Conservation (phyloP, 495 filamentous ascomycete genomes). For the Neurospora sp. region DNA sequence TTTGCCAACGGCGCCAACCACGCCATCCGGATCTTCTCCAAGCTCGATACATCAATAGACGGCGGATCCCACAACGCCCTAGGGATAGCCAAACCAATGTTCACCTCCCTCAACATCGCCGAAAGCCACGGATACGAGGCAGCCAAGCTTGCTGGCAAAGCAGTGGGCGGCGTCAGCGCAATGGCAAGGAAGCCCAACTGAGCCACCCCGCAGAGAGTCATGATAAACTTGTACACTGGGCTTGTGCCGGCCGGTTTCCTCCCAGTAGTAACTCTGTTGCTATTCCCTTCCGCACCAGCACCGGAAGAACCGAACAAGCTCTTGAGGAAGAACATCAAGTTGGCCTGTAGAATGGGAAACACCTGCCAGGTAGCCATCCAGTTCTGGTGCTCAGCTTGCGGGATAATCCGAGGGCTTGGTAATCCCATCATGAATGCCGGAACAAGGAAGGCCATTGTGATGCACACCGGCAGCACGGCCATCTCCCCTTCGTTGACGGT, state of each 20-base stretch:
- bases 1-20: slow-evolving; percentile 40
- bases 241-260: slow-evolving; percentile 31
- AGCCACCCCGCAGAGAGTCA: slow-evolving; percentile 35
- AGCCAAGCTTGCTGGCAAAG: slow-evolving; percentile 29
- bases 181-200: slow-evolving; percentile 33
- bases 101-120: slow-evolving; percentile 28
- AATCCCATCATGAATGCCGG: slow-evolving; percentile 43
- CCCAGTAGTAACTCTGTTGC: slow-evolving; percentile 4
- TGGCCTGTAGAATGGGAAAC: slow-evolving; percentile 42
- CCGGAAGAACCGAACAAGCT: not conserved
- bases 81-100: slow-evolving; percentile 27
- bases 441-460: slow-evolving; percentile 40
- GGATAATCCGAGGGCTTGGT: slow-evolving; percentile 35
- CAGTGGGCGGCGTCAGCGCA: slow-evolving; percentile 35
- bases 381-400: slow-evolving; percentile 42
- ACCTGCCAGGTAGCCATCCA: slow-evolving; percentile 51
- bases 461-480: slow-evolving; percentile 34
- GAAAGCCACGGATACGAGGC: slow-evolving; percentile 10
- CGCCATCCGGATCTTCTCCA: slow-evolving; percentile 17
- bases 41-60: slow-evolving; percentile 14
- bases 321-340: slow-evolving; percentile 25
- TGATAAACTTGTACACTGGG: slow-evolving; percentile 44
- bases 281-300: not conserved
- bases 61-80: slow-evolving; percentile 9
- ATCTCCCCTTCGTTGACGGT: slow-evolving; percentile 34